Conservation (phyloP, 1,284 basidiomycete species). For the Pholiota adiposa region DNA sequence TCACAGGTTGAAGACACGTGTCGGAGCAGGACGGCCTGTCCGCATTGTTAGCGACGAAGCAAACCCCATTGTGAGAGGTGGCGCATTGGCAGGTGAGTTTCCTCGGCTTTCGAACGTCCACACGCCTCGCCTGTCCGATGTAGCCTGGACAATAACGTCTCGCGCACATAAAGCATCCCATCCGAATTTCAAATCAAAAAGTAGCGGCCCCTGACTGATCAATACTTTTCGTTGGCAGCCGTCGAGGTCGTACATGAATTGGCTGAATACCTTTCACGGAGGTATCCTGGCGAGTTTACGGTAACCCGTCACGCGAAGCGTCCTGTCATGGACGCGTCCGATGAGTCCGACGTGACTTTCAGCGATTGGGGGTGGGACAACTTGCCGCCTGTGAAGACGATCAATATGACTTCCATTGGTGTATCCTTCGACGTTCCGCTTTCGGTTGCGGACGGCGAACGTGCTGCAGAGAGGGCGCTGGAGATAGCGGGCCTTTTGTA, state of each 20-base stretch:
- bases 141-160: background rate
- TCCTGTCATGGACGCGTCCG: background rate
- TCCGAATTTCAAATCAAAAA: background rate
- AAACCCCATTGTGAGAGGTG: conserved; percentile 53
- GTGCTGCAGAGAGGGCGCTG: conserved; percentile 61
- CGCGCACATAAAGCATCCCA: background rate
- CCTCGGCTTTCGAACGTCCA: background rate
- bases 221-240: conserved; percentile 38
- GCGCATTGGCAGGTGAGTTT: conserved; percentile 53
- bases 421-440: conserved; percentile 56
- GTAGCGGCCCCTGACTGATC: conserved; percentile 4
- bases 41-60: conserved; percentile 48
- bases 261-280: conserved; percentile 63
- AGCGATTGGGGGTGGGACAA: conserved; percentile 55
- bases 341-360: conserved; percentile 4
- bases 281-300: conserved; percentile 64
- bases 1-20: conserved; percentile 52
- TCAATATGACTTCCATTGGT: conserved; percentile 56
- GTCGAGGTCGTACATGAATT: conserved; percentile 69
- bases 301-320: conserved; percentile 44
- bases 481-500: conserved; percentile 60
- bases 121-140: too few relatives aligned
- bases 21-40: conserved; percentile 46
- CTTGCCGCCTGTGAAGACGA: conserved; percentile 50
- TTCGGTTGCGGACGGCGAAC: conserved; percentile 31